A percentile compares a stretch with the other conserved stretches of the same genome.
These are phyloP conservation scores for Saturnispora besseyi DNA, from an alignment of 805 yeast genomes.

Conservation along the genomic window DNA sequence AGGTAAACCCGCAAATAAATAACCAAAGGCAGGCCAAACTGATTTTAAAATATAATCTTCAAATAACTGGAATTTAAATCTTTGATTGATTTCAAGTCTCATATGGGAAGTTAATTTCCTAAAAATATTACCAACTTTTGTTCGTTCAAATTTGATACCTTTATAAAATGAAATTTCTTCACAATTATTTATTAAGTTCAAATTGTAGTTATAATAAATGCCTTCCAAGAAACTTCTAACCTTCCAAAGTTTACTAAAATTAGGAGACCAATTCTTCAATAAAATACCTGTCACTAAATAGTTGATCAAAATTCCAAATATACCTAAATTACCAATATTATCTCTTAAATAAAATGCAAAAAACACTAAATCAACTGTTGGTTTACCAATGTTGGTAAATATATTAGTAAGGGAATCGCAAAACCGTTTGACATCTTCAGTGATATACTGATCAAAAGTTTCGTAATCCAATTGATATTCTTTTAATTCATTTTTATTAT, in stretches of 20 bases:
- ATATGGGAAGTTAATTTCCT: constrained; percentile 35
- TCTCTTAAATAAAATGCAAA: constrained; percentile 78
- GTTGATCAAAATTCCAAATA: constrained; percentile 70
- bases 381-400: constrained; percentile 86
- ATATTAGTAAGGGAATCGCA: constrained; percentile 73
- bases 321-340: constrained; percentile 80
- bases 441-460: constrained; percentile 79
- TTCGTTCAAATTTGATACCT: constrained; percentile 73
- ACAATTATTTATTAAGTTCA: constrained; percentile 76
- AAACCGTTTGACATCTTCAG: constrained; percentile 76
- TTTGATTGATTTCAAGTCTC: constrained; percentile 38
- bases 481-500: constrained; percentile 35
- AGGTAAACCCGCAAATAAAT: constrained; percentile 82
- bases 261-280: constrained; percentile 68
- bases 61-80: constrained; percentile 59
- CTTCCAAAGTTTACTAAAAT: constrained; percentile 72
- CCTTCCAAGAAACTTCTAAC: constrained; percentile 76
- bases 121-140: constrained; percentile 53
- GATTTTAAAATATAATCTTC: constrained; percentile 86
- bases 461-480: constrained; percentile 34
- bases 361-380: constrained; percentile 75
- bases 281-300: constrained; percentile 72
- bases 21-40: constrained; percentile 95
- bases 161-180: constrained; percentile 94
- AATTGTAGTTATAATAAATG: constrained; percentile 75